Base-by-base conservation (phyloP, 768 basidiomycete genomes). In the Pleurotus tuoliensis region DNA sequence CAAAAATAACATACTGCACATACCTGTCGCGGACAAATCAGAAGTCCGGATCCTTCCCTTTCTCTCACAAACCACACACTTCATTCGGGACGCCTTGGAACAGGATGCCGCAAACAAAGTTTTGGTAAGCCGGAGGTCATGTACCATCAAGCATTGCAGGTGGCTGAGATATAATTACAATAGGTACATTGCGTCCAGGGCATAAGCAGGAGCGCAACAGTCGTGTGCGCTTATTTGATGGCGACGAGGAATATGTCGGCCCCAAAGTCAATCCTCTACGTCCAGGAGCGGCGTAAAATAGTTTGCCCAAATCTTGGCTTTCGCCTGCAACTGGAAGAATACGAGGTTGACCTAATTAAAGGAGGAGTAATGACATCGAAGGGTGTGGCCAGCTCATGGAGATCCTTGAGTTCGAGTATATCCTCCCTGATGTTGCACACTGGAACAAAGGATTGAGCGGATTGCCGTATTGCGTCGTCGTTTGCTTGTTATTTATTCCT, bases 141-240 rank as follows among this genome's bases (percentile, higher is more conserved):
- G 30, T 9, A 34, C 30, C 30, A 34, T 34, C 30, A 9, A 34
- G 30, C 11, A 34, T 34, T 34, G 30, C 30, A 34, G 30, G 55
- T 11, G 45, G 16, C 18, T 34, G 50, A 37, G 49, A 12, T 34
- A 45, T 40, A 45, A 57, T 15, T 12, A 54, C 27, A 5, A 61
- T 52, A 90, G 88, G 87, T 92, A 11, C 90, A 92, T 67, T 92
- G 90, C 66, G 69, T 83, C 40, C 82, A 84, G 69, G 90, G 90
- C 41, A 78, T 90, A 57, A 88, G 87, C 62, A 79, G 90, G 20
- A 88, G 87, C 43, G 80, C 90, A 0, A 90, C 87, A 4, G 79
- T 90, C 24, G 83, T 91, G 3, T 84, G 86, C 59, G 90, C 88
- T 53, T 92, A 90, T 69, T 72, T 87, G 43, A 69, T 86, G 16